phyloP scores from a whole-genome alignment of 805 yeast species.

The Yarrowia alimentaria region DNA sequence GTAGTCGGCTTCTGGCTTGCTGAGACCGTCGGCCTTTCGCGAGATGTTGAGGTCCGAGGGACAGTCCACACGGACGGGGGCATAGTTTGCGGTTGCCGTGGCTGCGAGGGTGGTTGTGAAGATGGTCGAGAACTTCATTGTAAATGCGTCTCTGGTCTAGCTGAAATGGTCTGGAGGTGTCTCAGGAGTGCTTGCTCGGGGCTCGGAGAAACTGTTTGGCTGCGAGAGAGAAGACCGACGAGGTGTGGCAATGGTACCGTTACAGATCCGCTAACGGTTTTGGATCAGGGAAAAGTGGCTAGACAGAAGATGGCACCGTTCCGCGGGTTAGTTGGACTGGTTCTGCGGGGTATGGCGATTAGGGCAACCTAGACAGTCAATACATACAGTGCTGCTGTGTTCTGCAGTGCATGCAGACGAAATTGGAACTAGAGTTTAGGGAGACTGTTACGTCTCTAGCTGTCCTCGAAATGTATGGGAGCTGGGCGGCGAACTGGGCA shows the following conservation, averaged over 20 bases:
- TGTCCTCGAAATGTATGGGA: conserved; percentile 1
- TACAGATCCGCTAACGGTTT: too few species aligned
- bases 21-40: conserved; percentile 38
- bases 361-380: not conserved
- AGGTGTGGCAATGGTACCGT: too few species aligned
- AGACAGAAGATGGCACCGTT: too few species aligned
- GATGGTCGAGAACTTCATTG: conserved; percentile 16
- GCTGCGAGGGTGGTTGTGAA: not conserved
- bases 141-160: not conserved
- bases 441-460: too few species aligned
- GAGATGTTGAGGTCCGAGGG: conserved; percentile 41
- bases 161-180: too few species aligned
- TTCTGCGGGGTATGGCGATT: conserved; percentile 16
- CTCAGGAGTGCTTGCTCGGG: too few species aligned
- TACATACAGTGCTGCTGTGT: too few species aligned
- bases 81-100: conserved; percentile 38
- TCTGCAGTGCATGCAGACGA: not conserved
- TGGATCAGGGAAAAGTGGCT: too few species aligned
- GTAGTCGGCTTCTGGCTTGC: conserved; percentile 38
- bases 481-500: too few species aligned
- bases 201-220: too few species aligned
- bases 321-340: not conserved
- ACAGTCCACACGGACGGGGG: conserved; percentile 47
- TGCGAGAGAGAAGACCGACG: too few species aligned
- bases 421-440: conserved; percentile 7